Base-by-base conservation (phyloP, 164 flowering plant genomes). In the Chimonanthus salicifolius region DNA sequence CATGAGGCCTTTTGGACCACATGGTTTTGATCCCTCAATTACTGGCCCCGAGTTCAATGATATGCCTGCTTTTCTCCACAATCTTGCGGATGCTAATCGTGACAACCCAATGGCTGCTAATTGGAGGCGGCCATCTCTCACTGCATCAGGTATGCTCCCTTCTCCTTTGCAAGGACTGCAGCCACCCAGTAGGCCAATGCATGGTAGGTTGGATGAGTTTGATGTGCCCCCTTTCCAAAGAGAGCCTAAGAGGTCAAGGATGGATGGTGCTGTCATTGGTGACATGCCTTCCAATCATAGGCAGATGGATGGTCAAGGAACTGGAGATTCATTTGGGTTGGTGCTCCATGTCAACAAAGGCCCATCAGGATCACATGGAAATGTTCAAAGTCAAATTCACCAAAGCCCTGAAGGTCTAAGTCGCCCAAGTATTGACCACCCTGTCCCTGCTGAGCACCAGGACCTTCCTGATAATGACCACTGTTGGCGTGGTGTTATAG, bases 401-500 rank as follows among this genome's bases (percentile, higher is more conserved):
- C 71, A 78, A 66, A 81, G 87, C 80, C 85, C 89, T 21, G 72
- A 75, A 33, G 81, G 77, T 71, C 64, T 67, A 47, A 84, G 81
- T 66, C 74, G 67, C 47, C 7, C 78, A 18, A 63, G 74, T 69
- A 77, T 81, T 49, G 87, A 84, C 65, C 78, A 66, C 64, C 62
- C 80, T 74, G 75, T 74, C 43, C 67, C 48, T 43, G 20, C 51
- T 10, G 77, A 74, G 51, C 72, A 49, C 74, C 73, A 70, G 62
- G 83, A 71, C 18, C 81, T 46, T 74, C 45, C 81, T 68, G 89
- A 82, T 51, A 78, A 63, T 78, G 98, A 96, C 79, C 82, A 49
- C 78, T 82, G 87, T 64, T 96, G 99, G 99, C 91, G 95, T 74
- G 99, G 99, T 5, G 58, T 88, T 62, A 90, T 96, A 84, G 94